Conservation (phyloP, 192 early-diverging fungal species). For the Obelidium mucronatum region DNA sequence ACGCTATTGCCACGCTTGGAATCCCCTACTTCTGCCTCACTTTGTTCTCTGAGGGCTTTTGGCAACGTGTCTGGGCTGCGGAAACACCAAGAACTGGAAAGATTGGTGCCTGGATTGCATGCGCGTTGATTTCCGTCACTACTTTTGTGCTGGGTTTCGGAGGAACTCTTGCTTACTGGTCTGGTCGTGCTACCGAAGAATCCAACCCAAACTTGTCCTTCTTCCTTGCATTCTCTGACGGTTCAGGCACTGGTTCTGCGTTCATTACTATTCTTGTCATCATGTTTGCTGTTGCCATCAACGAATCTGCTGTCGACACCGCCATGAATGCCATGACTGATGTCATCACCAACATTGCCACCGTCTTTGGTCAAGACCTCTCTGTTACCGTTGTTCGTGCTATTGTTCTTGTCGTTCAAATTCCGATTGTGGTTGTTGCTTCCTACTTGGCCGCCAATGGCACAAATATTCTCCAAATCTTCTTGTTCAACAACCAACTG, state of each 20-base stretch:
- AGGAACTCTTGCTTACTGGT: slow-evolving; percentile 39
- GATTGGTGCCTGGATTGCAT: slow-evolving; percentile 41
- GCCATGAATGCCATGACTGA: slow-evolving; percentile 51
- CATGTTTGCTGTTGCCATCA: slow-evolving; percentile 53
- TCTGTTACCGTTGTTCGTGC: background rate
- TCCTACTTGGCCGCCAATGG: slow-evolving; percentile 4
- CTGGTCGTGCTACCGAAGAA: slow-evolving; percentile 27
- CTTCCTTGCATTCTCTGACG: slow-evolving; percentile 42
- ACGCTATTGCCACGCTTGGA: slow-evolving; percentile 41
- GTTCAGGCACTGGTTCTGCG: slow-evolving; percentile 21
- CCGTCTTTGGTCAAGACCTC: slow-evolving; percentile 18
- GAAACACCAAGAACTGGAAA: slow-evolving; percentile 33
- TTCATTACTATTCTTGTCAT: slow-evolving; percentile 46
- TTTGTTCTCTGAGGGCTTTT: slow-evolving; percentile 54
- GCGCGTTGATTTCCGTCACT: slow-evolving; percentile 34
- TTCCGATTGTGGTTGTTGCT: slow-evolving; percentile 1
- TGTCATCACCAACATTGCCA: slow-evolving; percentile 39
- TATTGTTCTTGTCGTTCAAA: slow-evolving; percentile 2
- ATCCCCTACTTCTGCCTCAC: slow-evolving; percentile 46
- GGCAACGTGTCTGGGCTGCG: slow-evolving; percentile 58
- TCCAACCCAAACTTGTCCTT: slow-evolving; percentile 38
- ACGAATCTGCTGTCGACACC: slow-evolving; percentile 55
- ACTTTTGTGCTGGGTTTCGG: slow-evolving; percentile 40
- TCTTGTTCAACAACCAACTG: slow-evolving; percentile 48
- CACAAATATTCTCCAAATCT: slow-evolving; percentile 31